Evolutionary conservation across 2,329 filamentous ascomycete species (phyloP).

Genomic region (Diplodia corticola): DNA sequence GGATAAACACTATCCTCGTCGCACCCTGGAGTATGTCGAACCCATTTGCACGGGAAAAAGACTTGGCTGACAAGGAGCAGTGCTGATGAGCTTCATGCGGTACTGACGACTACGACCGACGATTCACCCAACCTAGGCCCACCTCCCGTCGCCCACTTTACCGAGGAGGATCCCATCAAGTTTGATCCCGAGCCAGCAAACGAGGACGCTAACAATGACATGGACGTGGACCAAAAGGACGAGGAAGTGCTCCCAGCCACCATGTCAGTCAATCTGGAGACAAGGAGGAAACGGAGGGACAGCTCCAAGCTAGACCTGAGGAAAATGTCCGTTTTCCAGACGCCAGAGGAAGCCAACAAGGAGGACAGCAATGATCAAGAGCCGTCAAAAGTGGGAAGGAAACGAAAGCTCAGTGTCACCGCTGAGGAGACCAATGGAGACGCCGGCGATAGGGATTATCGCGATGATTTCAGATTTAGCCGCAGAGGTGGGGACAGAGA

Average conservation of each 20-base stretch:
- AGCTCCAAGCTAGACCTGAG: slow-evolving; percentile 48
- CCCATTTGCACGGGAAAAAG: slow-evolving; percentile 28
- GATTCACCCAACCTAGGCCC: slow-evolving; percentile 70
- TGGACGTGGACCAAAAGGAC: slow-evolving; percentile 31
- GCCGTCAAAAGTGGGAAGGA: slow-evolving; percentile 50
- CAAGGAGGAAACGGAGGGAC: slow-evolving; percentile 54
- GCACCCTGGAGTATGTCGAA: slow-evolving; percentile 64
- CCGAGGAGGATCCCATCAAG: slow-evolving; percentile 50
- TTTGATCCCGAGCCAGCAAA: slow-evolving; percentile 40
- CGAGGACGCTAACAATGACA: slow-evolving; percentile 26
- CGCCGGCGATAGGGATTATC: slow-evolving; percentile 1
- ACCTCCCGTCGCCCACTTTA: slow-evolving; percentile 55
- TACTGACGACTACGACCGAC: slow-evolving; percentile 55
- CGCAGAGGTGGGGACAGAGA: slow-evolving; percentile 29
- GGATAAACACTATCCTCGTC: slow-evolving; percentile 65
- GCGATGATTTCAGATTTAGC: slow-evolving; percentile 51
- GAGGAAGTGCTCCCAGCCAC: slow-evolving; percentile 40
- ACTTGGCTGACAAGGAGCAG: slow-evolving; percentile 41
- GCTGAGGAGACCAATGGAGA: slow-evolving; percentile 27
- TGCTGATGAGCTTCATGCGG: slow-evolving; percentile 58
- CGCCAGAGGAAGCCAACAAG: slow-evolving; percentile 39
- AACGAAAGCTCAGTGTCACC: slow-evolving; percentile 56
- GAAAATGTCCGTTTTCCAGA: slow-evolving; percentile 47
- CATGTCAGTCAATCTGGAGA: slow-evolving; percentile 53
- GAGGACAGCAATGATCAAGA: slow-evolving; percentile 29